Conservation (phyloP, 805 yeast species). For the Schizosaccharomyces octosporus region DNA sequence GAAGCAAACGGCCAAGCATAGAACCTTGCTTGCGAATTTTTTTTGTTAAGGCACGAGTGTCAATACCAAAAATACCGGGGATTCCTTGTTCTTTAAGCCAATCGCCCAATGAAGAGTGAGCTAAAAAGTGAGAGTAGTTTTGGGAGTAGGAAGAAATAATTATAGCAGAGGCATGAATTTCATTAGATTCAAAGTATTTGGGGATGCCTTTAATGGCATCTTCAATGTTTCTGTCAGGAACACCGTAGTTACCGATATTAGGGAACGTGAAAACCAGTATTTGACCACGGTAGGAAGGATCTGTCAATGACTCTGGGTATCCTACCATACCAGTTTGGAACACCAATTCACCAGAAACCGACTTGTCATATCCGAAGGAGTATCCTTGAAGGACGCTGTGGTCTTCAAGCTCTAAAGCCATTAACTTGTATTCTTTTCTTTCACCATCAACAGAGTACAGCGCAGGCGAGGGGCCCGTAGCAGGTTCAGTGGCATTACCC, state of each 20-base stretch:
- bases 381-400: slow-evolving; percentile 85
- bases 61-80: slow-evolving; percentile 95
- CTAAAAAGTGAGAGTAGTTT: slow-evolving; percentile 80
- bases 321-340: slow-evolving; percentile 96
- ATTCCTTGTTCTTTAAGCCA: slow-evolving; percentile 82
- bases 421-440: slow-evolving; percentile 1
- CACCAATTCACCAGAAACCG: slow-evolving; percentile 89
- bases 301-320: slow-evolving; percentile 96
- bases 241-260: slow-evolving; percentile 94
- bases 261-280: slow-evolving; percentile 93
- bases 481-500: not conserved
- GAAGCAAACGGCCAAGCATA: slow-evolving; percentile 66
- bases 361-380: slow-evolving; percentile 86
- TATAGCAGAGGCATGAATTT: slow-evolving; percentile 87
- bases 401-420: slow-evolving; percentile 18
- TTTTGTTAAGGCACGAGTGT: slow-evolving; percentile 85
- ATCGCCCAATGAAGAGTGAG: slow-evolving; percentile 69
- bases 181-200: slow-evolving; percentile 74
- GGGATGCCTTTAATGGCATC: slow-evolving; percentile 65
- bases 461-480: not conserved
- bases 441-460: not conserved
- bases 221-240: slow-evolving; percentile 59
- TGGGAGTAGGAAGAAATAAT: slow-evolving; percentile 93
- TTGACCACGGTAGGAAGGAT: slow-evolving; percentile 93
- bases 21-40: slow-evolving; percentile 80